These are phyloP conservation scores for Malassezia cuniculi DNA, from an alignment of 1,284 basidiomycete genomes.

Conservation along the genomic window DNA sequence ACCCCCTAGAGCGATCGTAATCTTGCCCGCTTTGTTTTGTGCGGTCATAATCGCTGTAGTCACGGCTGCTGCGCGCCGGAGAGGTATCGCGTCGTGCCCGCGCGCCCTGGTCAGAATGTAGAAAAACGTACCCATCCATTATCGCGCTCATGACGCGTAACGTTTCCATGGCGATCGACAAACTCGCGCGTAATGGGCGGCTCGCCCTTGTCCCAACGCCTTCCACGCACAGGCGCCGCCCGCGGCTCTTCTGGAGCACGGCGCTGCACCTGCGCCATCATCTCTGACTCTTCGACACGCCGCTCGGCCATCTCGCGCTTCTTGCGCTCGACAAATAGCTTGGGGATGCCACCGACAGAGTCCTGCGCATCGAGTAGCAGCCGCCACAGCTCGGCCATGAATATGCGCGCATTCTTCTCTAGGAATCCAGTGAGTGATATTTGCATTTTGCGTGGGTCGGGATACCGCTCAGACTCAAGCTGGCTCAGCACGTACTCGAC, in stretches of 20 bases:
- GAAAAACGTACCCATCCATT: constrained; percentile 8
- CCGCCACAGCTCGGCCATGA: constrained; percentile 80
- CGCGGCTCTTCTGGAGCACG: not conserved
- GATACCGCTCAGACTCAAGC: constrained; percentile 75
- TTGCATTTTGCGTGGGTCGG: constrained; percentile 89
- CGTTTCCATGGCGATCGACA: constrained; percentile 8
- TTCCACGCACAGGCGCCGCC: not conserved
- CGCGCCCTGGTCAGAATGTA: too few relatives aligned
- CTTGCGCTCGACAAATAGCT: constrained; percentile 86
- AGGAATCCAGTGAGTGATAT: constrained; percentile 86
- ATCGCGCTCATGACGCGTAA: constrained; percentile 10
- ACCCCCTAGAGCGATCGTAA: too few relatives aligned
- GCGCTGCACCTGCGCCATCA: constrained; percentile 7
- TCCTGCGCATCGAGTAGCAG: constrained; percentile 78
- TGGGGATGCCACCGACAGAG: constrained; percentile 76
- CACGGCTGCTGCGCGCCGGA: too few relatives aligned
- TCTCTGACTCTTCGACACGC: constrained; percentile 1
- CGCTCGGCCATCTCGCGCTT: constrained; percentile 80
- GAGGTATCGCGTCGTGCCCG: too few relatives aligned
- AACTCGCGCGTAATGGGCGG: constrained; percentile 8
- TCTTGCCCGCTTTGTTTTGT: too few relatives aligned
- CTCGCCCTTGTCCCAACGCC: constrained; percentile 13
- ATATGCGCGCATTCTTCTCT: constrained; percentile 58
- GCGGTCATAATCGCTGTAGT: too few relatives aligned
- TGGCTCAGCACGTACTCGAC: constrained; percentile 89